These are phyloP conservation scores for Drosera spatulata DNA, from an alignment of 179 eudicot species.

Conservation along the genomic window DNA sequence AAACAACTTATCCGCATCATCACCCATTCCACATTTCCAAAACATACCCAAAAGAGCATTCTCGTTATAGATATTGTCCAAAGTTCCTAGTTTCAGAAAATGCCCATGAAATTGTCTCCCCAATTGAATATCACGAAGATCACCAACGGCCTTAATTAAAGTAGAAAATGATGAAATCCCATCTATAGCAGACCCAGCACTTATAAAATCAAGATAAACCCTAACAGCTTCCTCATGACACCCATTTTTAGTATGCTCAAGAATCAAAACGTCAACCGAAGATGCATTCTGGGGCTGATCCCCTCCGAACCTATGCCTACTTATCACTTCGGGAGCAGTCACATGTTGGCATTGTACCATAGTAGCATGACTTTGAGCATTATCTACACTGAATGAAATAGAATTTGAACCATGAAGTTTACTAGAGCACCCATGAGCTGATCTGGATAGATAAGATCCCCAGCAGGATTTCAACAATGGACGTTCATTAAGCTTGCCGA, in stretches of 20 bases:
- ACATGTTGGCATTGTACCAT: conserved; percentile 4
- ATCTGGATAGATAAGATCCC: conserved; percentile 5
- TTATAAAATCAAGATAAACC: conserved; percentile 14
- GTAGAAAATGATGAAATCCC: conserved; percentile 27
- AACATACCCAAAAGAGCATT: conserved; percentile 56
- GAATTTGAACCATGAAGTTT: conserved; percentile 1
- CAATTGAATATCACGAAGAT: conserved; percentile 26
- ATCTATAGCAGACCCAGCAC: conserved; percentile 4
- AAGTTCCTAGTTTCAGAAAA: conserved; percentile 36
- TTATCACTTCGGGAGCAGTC: background rate
- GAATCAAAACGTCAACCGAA: conserved; percentile 13
- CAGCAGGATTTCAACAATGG: conserved; percentile 2
- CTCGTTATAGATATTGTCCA: conserved; percentile 44
- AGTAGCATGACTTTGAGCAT: conserved; percentile 2
- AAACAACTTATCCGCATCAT: conserved; percentile 43
- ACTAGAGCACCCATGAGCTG: background rate
- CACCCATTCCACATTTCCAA: conserved; percentile 37
- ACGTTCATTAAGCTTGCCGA: background rate
- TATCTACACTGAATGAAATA: conserved; percentile 6
- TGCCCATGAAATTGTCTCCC: conserved; percentile 33
- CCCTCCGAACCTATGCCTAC: background rate
- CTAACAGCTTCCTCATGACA: conserved; percentile 16
- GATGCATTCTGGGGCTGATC: conserved; percentile 5
- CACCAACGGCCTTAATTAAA: conserved; percentile 58
- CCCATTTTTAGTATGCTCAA: conserved; percentile 17